Evolutionary conservation across 2,329 filamentous ascomycete species (phyloP).

Genomic region (Setomelanomma holmii): DNA sequence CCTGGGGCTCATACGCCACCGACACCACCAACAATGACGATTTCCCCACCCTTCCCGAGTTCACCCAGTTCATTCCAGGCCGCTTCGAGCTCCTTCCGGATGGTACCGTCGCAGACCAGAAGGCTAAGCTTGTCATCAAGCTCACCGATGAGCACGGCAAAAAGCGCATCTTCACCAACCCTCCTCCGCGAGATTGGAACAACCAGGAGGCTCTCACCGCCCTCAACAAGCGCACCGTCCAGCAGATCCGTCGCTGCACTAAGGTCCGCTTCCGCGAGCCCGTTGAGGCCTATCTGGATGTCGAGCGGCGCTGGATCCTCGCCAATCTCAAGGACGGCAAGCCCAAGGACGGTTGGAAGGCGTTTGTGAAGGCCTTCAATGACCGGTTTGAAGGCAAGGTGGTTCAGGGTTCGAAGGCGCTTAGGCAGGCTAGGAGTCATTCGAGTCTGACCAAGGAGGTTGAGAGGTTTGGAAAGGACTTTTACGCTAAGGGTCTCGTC

Average conservation of each 20-base stretch:
- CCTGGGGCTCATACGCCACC: conserved; percentile 27
- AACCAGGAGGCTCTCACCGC: conserved; percentile 32
- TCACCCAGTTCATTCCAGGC: conserved; percentile 36
- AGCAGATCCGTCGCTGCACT: conserved; percentile 42
- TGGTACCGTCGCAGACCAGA: conserved; percentile 32
- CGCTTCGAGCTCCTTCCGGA: conserved; percentile 34
- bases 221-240: conserved; percentile 40
- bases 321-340: conserved; percentile 26
- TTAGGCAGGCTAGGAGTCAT: conserved; percentile 25
- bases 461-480: conserved; percentile 32
- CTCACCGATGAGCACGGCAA: conserved; percentile 27
- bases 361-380: conserved; percentile 36
- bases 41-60: conserved; percentile 24
- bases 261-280: conserved; percentile 30
- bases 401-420: conserved; percentile 4
- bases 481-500: conserved; percentile 29
- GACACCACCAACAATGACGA: conserved; percentile 14
- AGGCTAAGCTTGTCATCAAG: conserved; percentile 35
- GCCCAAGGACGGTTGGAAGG: conserved; percentile 30
- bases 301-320: conserved; percentile 35
- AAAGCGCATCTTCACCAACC: conserved; percentile 34
- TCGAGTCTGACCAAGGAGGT: conserved; percentile 38
- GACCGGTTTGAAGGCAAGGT: conserved; percentile 24
- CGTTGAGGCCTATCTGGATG: conserved; percentile 27
- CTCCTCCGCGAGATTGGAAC: conserved; percentile 36